Percentiles rank a stretch among this genome's conserved stretches.
phyloP scores from a whole-genome alignment of 306 rosid genomes.

The Gleditsia sinensis region DNA sequence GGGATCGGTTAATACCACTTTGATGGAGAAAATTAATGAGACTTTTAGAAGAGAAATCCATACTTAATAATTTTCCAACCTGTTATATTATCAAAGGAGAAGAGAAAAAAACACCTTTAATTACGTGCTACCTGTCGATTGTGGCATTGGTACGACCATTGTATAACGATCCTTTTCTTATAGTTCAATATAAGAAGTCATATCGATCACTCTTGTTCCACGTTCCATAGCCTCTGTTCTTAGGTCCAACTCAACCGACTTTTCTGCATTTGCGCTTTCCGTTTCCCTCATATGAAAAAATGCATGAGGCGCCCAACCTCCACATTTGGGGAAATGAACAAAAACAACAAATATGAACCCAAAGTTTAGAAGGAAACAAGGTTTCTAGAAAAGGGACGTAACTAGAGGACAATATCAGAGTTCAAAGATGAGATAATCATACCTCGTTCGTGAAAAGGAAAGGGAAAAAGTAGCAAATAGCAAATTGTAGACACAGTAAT shows the following conservation, averaged over 20 bases:
- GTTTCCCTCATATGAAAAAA: constrained; percentile 37
- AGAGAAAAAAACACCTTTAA: too few species aligned
- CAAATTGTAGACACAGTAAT: constrained; percentile 36
- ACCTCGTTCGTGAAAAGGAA: constrained; percentile 44
- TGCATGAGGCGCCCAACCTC: constrained; percentile 65
- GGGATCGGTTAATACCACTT: too few species aligned
- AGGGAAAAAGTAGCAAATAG: constrained; percentile 58
- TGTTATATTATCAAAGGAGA: too few species aligned
- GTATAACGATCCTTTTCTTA: too few species aligned
- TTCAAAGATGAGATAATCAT: background rate
- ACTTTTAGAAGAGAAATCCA: too few species aligned
- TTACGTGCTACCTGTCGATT: too few species aligned
- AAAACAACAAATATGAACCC: background rate
- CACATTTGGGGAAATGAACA: background rate
- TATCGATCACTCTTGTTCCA: too few species aligned
- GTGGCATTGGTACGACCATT: too few species aligned
- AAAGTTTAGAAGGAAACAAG: background rate
- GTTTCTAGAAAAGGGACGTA: background rate
- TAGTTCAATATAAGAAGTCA: too few species aligned
- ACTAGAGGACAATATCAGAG: background rate
- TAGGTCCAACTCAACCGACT: background rate
- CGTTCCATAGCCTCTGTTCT: constrained; percentile 34
- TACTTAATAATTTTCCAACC: too few species aligned
- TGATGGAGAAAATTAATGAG: too few species aligned
- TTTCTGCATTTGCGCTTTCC: background rate